Base-by-base conservation (phyloP, 2,329 filamentous ascomycete genomes). In the Colletotrichum magnum region DNA sequence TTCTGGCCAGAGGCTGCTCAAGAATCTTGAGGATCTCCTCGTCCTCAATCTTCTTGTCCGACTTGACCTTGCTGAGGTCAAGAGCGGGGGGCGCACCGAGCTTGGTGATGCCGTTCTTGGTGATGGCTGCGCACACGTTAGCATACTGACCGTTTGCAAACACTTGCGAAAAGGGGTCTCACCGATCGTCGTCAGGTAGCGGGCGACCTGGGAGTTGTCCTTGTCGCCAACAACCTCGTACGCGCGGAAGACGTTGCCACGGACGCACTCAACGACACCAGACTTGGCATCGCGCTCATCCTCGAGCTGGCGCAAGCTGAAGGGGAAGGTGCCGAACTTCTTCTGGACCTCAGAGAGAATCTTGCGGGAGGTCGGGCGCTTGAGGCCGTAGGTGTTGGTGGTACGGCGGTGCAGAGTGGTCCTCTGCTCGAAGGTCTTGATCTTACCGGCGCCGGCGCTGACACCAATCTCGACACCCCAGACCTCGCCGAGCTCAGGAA, bases 381-480 rank as follows among this genome's bases (percentile, higher is more conserved):
- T 99, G 74, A 99, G 88, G 71, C 91, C 91, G 83, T 97, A 98
- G 71, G 94, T 98, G 75, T 94, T 95, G 74, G 90, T 92, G 67
- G 96, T 98, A 77, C 95, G 93, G 79, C 95, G 94, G 85, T 98
- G 94, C 73, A 99, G 89, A 56, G 96, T 99, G 59, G 96, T 86
- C 73, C 96, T 91, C 83, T 97, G 92, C 77, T 94, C 90, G 71
- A 97, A 87, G 75, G 87, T 92, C 92, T 98, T 99, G 82, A 97
- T 93, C 88, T 99, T 99, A 80, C 96, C 96, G 71, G 90, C 91
- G 73, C 95, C 95, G 76, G 96, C 85, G 82, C 93, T 96, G 79
- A 99, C 90, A 75, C 95, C 95, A 79, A 98, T 90, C 87, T 99
- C 96, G 64, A 99, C 94, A 82, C 96, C 96, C 96, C 96, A 99